Evolutionary conservation across 345 rosid genomes (phyloP), one percentile per base, ranked within the genome.

Genomic region (Heritiera littoralis): DNA sequence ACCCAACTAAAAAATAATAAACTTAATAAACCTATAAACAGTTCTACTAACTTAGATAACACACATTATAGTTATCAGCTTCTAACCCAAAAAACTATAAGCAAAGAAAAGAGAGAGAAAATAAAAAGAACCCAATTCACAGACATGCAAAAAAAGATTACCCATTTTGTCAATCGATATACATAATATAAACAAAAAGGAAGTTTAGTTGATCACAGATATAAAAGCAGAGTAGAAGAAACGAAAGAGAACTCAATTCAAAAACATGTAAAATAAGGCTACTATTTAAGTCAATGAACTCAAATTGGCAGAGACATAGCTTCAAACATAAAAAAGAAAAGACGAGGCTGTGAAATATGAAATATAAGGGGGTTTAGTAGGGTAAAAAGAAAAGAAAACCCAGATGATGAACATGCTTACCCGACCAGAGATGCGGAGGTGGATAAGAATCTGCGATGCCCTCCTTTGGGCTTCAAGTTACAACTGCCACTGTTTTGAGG

Each of bases 381-480:
- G 43, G 5, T 35, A 35, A 35, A 5, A 40, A 40, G 0, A 5
- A 40, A 40, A 40, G 43, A 40, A 40, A 58, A 23, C 45, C 43
- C 74, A 63, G 14, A 11, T 28, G 32, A 59, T 59, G 35, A 20
- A 23, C 20, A 20, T 13, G 35, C 65, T 23, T 60, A 60, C 35
- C 81, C 35, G 2, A 72, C 77, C 54, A 64, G 63, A 12, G 65
- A 54, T 4, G 43, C 71, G 59, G n/a, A 23, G 65, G 5, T 9
- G 5, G 13, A 23, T 9, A 60, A 23, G 35, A 60, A 9, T 60
- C 65, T 23, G 2, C 1, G 10, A 60, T 9, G 14, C 6, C 9
- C 65, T 23, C 35, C 35, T 9, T 28, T 23, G 13, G 38, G 28
- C 56, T 59, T 77, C 63, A 2, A 35, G 45, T 10, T 65, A 35